Base-by-base conservation (phyloP, 352 stramenopile species). In the Pythium biforme region DNA sequence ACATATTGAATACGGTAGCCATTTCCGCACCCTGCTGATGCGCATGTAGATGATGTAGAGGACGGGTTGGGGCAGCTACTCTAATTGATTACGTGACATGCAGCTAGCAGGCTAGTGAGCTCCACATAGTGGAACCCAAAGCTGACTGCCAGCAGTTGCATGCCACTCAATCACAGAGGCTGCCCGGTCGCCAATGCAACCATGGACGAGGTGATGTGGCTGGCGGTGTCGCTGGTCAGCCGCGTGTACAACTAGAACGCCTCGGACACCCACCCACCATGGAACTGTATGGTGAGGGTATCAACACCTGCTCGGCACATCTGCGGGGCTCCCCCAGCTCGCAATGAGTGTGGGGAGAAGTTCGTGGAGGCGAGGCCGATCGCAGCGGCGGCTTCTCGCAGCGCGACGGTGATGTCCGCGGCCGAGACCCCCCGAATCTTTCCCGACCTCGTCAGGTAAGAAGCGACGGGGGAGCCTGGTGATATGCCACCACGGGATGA, bases 251-350 rank as follows among this genome's bases (percentile, higher is more conserved):
- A 75, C 66, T 47, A 86, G 73, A 22, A 73, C 22, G 7, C 72
- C 70, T 74, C 69, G 20, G 83, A 88, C 29, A 75, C 73, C 45
- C 55, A 62, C 22, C 55, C 3, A 11, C 55, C 55, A 9, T 62
- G 55, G 10, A 62, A 48, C 29, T 62, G 55, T n/a, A 62, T 55
- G 12, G 45, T 62, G 1, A 29, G 19, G 1, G 27, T 29, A 22
- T 55, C 43, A 20, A 62, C 34, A 0, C 55, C 55, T 9, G 43
- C 40, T 19, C 46, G 27, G 31, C 55, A 52, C 43, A 62, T 54
- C 26, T 55, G 41, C 22, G 55, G 55, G 9, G 55, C 55, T 1
- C 55, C 43, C 19, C 55, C 55, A 23, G 45, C 17, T 37, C 45
- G 43, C 1, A 62, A 17, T 19, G 43, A 62, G 43, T 62, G 55